Evolutionary conservation across 129 eudicot genomes (phyloP), one percentile per base, ranked within the genome.

Genomic region (Ambrosia trifida): DNA sequence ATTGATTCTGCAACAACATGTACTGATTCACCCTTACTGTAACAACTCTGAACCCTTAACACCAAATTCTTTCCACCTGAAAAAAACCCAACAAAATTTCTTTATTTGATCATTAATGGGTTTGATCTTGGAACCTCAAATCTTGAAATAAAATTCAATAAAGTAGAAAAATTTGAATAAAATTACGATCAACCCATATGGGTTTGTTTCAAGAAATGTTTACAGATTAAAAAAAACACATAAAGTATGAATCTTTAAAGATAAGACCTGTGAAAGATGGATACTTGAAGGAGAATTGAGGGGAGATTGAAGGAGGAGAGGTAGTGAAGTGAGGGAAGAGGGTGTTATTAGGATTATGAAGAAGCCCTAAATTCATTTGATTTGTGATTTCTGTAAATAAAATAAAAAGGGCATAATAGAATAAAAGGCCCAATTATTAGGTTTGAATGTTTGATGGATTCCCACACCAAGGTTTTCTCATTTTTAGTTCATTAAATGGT

Each of bases 31-130:
- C 85, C 63, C 73, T 63, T 76, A 61, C 4, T 35, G 43, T 68
- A 76, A 76, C 75, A 75, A 75, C 40, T 80, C 11, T 69, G 80
- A 52, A 53, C 79, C 45, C 64, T 81, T 7, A 76, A 35, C 31
- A 68, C 72, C 24, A 51, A 57, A 69, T 59, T 82, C 78, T 83
- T 85, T 60, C 84, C 72, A 74, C 81, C 98, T 94, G 89, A 83
- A 81, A 17, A 82, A 82, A 14, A 31, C 10, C 57, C 67, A 63
- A 54, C 30, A 66, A 33, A 40, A 11, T 30, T 32, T 24, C 28
- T 24, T 1, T 46, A 9, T 16, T 51, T 36, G 64, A 63, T 78
- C 81, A 46, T 46, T 7, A 24, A 66, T 51, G 51, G 31, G 32
- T 66, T 49, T 38, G 50, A 50, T 73, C 65, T 35, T 31, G 17